Percentiles rank a stretch among this genome's conserved stretches.
phyloP scores from a whole-genome alignment of 805 yeast species.

The Lipomyces sp. region DNA sequence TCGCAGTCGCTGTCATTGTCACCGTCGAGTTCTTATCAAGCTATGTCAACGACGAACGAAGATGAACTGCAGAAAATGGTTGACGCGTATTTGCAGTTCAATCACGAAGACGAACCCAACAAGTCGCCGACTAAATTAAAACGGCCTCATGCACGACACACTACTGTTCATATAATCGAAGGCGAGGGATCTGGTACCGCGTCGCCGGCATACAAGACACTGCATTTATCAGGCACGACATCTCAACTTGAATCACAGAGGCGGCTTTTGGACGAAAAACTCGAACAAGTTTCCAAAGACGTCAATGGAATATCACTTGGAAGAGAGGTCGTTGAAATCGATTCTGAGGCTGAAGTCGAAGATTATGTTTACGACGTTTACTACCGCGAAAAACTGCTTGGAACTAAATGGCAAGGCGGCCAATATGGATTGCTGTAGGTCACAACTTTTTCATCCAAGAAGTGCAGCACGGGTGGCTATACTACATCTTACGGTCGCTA shows the following conservation, averaged over 20 bases:
- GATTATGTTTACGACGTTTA: conserved; percentile 94
- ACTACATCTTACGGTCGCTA: too few species aligned
- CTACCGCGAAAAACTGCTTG: conserved; percentile 50
- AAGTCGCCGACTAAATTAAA: conserved; percentile 8
- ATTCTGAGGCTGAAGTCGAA: conserved; percentile 38
- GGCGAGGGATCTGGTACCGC: conserved; percentile 9
- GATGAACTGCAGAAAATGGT: conserved; percentile 29
- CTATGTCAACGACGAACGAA: conserved; percentile 15
- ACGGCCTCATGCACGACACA: conserved; percentile 13
- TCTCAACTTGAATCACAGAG: conserved; percentile 3
- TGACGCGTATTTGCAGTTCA: conserved; percentile 22
- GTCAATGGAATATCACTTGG: neutral
- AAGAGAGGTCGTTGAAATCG: conserved; percentile 1
- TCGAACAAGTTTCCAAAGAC: neutral
- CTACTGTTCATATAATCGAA: neutral
- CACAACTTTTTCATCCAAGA: neutral
- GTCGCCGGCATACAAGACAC: conserved; percentile 6
- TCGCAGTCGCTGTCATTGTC: conserved; percentile 22
- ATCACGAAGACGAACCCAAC: conserved; percentile 3
- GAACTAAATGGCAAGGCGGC: conserved; percentile 31
- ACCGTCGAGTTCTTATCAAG: conserved; percentile 23
- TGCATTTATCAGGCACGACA: conserved; percentile 6
- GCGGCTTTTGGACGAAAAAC: neutral
- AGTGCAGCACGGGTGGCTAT: too few species aligned
- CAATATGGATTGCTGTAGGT: conserved; percentile 30